Base-by-base conservation (phyloP, 352 stramenopile species). In the Elongisporangium undulatum region DNA sequence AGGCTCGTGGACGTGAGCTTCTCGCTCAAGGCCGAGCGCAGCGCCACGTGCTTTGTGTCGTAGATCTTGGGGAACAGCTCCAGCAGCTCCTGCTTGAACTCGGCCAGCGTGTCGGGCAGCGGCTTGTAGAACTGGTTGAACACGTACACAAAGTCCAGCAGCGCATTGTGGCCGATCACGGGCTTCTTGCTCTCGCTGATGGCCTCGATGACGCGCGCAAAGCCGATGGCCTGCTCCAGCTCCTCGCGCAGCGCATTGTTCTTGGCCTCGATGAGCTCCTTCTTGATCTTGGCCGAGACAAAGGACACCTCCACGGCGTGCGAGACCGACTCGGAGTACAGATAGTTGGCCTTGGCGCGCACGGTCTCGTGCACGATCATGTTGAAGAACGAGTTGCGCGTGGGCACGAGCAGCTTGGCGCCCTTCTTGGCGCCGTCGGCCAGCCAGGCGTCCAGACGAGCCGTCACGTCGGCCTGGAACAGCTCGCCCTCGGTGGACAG, bases 71-170 rank as follows among this genome's bases (percentile, higher is more conserved):
- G 85, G 60, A 95, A 95, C 17, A 84, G 56, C 68, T 82, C 69
- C 29, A 82, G 61, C 9, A 95, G 62, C 69, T 91, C 56, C 49
- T 67, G 58, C 62, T 91, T 91, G 64, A 90, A 95, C 48, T 90
- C 79, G 4, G 76, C 71, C 16, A 93, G 58, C 48, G 75, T 87
- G 6, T 75, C 58, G 6, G 85, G 85, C n/a, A 92, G 77, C 9
- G 83, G 79, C 51, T 79, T 85, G 67, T 84, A 88, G 57, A 95
- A 95, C 67, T 93, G 83, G 58, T 85, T 79, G 67, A 89, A 93
- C 45, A 91, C 68, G 60, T 95, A 92, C 10, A 91, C 77, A 63
- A 95, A 92, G 59, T 95, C 85, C 34, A 92, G 66, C 41, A 95
- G 71, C 51, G 82, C 85, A 60, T 95, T 95, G 74, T 95, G 85